These are phyloP conservation scores for Xylaria telfairii DNA, from an alignment of 495 filamentous ascomycete species.

Conservation along the genomic window DNA sequence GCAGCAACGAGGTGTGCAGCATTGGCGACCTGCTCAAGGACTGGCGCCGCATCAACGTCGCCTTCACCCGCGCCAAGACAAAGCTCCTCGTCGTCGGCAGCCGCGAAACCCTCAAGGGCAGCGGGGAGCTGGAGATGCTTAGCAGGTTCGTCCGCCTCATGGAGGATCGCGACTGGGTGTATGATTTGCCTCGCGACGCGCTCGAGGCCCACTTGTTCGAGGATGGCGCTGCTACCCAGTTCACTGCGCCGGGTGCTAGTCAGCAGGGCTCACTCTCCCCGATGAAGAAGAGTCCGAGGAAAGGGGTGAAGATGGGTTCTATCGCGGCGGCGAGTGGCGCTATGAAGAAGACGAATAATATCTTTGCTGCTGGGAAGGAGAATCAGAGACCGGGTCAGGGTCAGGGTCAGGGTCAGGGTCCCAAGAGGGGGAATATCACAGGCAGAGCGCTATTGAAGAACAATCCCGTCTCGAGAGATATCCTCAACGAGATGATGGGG, in stretches of 20 bases:
- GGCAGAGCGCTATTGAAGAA: slow-evolving; percentile 47
- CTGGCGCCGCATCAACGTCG: slow-evolving; percentile 93
- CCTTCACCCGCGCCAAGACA: slow-evolving; percentile 86
- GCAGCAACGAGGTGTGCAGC: slow-evolving; percentile 77
- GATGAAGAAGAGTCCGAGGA: slow-evolving; percentile 32
- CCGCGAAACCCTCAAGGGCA: slow-evolving; percentile 68
- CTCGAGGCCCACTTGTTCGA: slow-evolving; percentile 73
- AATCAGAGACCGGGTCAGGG: slow-evolving; percentile 32
- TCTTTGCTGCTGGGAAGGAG: slow-evolving; percentile 36
- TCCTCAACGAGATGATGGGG: slow-evolving; percentile 54
- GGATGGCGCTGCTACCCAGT: slow-evolving; percentile 50
- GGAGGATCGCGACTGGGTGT: slow-evolving; percentile 74
- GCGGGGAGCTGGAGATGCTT: slow-evolving; percentile 75
- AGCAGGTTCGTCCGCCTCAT: slow-evolving; percentile 76
- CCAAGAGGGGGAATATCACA: slow-evolving; percentile 46
- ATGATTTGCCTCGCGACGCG: slow-evolving; percentile 68
- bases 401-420: not conserved
- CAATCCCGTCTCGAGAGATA: slow-evolving; percentile 53
- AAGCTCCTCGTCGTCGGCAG: slow-evolving; percentile 90
- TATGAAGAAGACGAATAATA: slow-evolving; percentile 15
- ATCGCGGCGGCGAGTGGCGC: not conserved
- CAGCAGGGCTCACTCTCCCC: slow-evolving; percentile 18
- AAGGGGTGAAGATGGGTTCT: slow-evolving; percentile 5
- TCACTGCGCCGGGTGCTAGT: slow-evolving; percentile 28
- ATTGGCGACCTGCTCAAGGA: slow-evolving; percentile 91